phyloP scores from a whole-genome alignment of 163 green algal species.

The Chlorella variabilis region DNA sequence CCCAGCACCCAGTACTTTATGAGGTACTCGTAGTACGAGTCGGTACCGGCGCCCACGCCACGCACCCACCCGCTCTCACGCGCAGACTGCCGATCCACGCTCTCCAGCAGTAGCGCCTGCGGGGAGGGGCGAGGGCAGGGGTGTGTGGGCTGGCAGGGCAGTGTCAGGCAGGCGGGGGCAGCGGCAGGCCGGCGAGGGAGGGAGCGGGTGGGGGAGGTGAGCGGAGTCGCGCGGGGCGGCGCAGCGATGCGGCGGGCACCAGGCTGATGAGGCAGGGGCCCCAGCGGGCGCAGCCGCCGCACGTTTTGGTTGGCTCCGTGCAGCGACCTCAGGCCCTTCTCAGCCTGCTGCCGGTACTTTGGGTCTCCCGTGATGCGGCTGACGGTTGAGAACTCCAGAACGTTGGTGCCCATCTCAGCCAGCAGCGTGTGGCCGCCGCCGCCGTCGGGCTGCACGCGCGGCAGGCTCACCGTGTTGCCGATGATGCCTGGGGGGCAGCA shows the following conservation, averaged over 20 bases:
- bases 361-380: conserved; percentile 19
- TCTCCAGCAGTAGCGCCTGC: conserved; percentile 36
- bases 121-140: background rate
- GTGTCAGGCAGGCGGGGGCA: too few relatives aligned
- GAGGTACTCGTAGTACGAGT: conserved; percentile 81
- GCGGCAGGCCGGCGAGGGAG: background rate
- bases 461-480: conserved; percentile 66
- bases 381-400: conserved; percentile 63
- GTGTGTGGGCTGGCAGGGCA: too few relatives aligned
- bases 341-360: conserved; percentile 34
- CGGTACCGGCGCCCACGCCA: conserved; percentile 52
- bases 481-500: conserved; percentile 57
- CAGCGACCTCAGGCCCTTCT: conserved; percentile 55
- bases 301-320: conserved; percentile 50
- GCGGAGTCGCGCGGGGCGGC: too few relatives aligned
- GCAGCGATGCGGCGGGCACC: too few relatives aligned
- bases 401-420: conserved; percentile 81
- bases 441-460: conserved; percentile 34
- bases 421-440: conserved; percentile 44
- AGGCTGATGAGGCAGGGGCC: too few relatives aligned
- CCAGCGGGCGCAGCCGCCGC: too few relatives aligned
- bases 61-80: conserved; percentile 37
- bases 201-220: background rate
- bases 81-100: conserved; percentile 17
- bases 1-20: conserved; percentile 66